Evolutionary conservation across 257 asterid genomes (phyloP).

Genomic region (Thymus mandschuricus): DNA sequence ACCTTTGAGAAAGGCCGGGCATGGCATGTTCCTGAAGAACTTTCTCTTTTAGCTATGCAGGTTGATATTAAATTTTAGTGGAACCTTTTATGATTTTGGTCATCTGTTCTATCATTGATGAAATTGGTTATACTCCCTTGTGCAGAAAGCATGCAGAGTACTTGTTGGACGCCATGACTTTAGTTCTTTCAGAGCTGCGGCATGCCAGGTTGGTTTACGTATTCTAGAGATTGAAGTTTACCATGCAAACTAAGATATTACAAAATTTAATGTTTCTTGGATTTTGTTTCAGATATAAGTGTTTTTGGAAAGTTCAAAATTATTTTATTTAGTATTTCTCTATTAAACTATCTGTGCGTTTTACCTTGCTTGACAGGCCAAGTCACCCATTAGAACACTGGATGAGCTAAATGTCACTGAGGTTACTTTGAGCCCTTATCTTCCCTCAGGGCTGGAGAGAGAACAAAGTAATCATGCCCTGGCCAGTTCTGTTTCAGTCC

Average conservation of each 20-base stretch:
- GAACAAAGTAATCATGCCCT: constrained; percentile 40
- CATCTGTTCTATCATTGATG: neutral
- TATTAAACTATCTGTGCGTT: constrained; percentile 8
- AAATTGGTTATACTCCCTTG: constrained; percentile 18
- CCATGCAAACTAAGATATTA: neutral
- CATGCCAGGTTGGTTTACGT: constrained; percentile 78
- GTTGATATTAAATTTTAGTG: constrained; percentile 37
- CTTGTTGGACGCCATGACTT: constrained; percentile 89
- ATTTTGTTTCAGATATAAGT: neutral
- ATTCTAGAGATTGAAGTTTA: constrained; percentile 14
- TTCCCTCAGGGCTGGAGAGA: constrained; percentile 64
- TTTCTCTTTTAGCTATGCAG: constrained; percentile 79
- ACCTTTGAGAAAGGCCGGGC: constrained; percentile 80
- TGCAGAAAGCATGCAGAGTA: constrained; percentile 86
- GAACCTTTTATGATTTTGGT: constrained; percentile 1
- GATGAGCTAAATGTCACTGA: constrained; percentile 80
- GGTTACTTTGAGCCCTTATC: constrained; percentile 66
- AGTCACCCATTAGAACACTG: constrained; percentile 80
- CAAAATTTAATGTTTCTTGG: constrained; percentile 9
- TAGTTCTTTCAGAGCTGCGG: constrained; percentile 92
- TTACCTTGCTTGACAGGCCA: constrained; percentile 64
- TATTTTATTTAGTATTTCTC: neutral
- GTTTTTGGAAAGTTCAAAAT: neutral
- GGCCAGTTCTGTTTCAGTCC: constrained; percentile 37
- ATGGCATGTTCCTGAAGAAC: constrained; percentile 90